A percentile compares a stretch with the other conserved stretches of the same genome.
These are phyloP conservation scores for Mayamaea pseudoterrestris DNA, from an alignment of 108 stramenopile genomes.

Conservation along the genomic window DNA sequence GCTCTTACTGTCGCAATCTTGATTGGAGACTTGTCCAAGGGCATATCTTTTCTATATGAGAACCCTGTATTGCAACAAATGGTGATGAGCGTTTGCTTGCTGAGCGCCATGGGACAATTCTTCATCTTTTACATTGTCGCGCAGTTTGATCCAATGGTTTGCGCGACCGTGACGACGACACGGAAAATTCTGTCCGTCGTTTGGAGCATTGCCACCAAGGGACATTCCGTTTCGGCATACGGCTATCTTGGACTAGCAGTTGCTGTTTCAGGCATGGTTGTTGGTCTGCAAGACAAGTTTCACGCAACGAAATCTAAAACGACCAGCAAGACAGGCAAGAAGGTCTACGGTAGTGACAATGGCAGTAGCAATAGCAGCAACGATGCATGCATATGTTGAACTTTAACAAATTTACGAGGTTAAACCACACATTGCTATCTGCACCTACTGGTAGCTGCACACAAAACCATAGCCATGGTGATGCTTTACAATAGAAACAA, in stretches of 20 bases:
- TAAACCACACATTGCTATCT: no score
- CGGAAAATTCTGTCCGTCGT: conserved; percentile 89
- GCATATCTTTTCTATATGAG: conserved; percentile 29
- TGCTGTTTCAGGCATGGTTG: conserved; percentile 52
- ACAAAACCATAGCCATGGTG: no score
- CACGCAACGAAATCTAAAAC: no score
- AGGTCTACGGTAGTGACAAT: no score
- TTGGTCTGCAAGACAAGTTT: conserved; percentile 19
- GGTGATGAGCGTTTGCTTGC: conserved; percentile 55
- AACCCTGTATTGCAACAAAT: conserved; percentile 48
- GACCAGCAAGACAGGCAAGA: no score
- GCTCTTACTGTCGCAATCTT: conserved; percentile 31
- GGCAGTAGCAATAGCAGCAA: no score
- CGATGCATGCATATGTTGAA: no score
- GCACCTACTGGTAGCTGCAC: no score
- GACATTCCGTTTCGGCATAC: conserved; percentile 35
- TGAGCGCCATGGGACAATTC: conserved; percentile 82
- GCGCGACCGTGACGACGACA: conserved; percentile 89
- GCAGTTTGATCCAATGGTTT: conserved; percentile 79
- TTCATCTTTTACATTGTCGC: conserved; percentile 89
- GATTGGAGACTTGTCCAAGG: conserved; percentile 40
- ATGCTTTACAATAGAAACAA: no score
- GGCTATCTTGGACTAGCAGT: conserved; percentile 58
- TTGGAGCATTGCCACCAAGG: conserved; percentile 59
- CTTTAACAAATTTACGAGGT: no score